Conservation (phyloP, 2,329 filamentous ascomycete genomes). For the Endoconidiophora polonica region DNA sequence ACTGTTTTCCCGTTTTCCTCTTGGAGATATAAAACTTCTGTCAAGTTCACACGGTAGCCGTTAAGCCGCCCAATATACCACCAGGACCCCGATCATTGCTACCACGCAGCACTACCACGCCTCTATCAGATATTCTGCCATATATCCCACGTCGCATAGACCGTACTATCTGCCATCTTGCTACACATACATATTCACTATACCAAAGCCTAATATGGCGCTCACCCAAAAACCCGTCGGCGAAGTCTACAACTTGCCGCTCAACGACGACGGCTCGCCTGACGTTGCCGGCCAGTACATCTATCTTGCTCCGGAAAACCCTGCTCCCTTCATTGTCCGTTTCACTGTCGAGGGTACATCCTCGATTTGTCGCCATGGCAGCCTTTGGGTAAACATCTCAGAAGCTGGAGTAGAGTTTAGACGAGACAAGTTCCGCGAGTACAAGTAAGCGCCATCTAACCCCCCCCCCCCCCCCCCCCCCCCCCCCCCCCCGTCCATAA, state of each 20-base stretch:
- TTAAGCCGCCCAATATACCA: no score
- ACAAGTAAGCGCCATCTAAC: slow-evolving; percentile 63
- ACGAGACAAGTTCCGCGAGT: slow-evolving; percentile 67
- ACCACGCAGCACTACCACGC: no score
- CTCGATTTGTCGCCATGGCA: slow-evolving; percentile 87
- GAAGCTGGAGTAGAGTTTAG: slow-evolving; percentile 58
- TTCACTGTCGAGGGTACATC: slow-evolving; percentile 91
- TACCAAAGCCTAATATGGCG: slow-evolving; percentile 29
- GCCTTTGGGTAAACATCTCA: slow-evolving; percentile 92
- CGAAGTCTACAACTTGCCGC: slow-evolving; percentile 71
- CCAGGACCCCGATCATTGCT: no score
- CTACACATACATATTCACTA: not conserved
- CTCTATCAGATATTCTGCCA: not conserved
- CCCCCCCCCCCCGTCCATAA: not conserved
- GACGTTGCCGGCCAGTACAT: slow-evolving; percentile 81
- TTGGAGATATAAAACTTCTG: no score
- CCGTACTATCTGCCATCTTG: not conserved
- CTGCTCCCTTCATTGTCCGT: slow-evolving; percentile 60
- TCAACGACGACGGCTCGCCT: slow-evolving; percentile 86
- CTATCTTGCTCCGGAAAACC: slow-evolving; percentile 62
- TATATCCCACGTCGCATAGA: not conserved
- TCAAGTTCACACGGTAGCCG: no score
- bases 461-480: not conserved
- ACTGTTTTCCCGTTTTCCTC: no score
- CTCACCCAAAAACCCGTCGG: slow-evolving; percentile 46